Base-by-base conservation (phyloP, 768 basidiomycete species). In the Rhizopogon salebrosus region DNA sequence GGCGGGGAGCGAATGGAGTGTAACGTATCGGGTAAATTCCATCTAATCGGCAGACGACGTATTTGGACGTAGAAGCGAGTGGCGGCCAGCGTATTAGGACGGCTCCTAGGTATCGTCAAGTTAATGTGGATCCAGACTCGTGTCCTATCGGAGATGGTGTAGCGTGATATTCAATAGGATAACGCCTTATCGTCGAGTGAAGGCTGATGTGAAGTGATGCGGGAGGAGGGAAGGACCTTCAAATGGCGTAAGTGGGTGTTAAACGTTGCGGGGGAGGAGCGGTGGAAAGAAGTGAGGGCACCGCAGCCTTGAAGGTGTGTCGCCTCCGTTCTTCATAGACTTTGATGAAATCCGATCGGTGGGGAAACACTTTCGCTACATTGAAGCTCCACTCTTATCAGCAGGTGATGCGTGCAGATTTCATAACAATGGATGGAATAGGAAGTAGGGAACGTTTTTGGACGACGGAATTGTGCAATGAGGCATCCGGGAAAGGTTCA, bases 371-470 rank as follows among this genome's bases (percentile, higher is more conserved):
- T 54, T 48, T 39, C 37, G 49, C 38, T 39, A 54, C 20, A 18
- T 20, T 39, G 40, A 8, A 48, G 41, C 59, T 48, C 57, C 51
- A 62, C 64, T 62, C 54, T 58, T 60, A 66, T 64, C 60, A 57
- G 45, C 27, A 49, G 41, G 22, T 52, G 62, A 54, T 59, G 39
- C 54, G 48, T 14, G 54, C 48, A 48, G 54, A 46, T 55, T 46
- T 57, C 48, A 55, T 59, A 23, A 45, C 16, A 18, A 51, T 48
- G 27, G 48, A 51, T 43, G 46, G 48, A 31, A 34, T 29, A 41
- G 29, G 39, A 36, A 22, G 41, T 39, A 24, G 34, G 8, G 13
- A 40, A 46, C 23, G n/a, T 29, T 24, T 35, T 42, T 24, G 35
- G 48, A 16, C 18, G 43, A 41, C 23, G 27, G 29, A 27, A 22